A percentile compares a stretch with the other conserved stretches of the same genome.
phyloP scores from a whole-genome alignment of 2,329 filamentous ascomycete species.

The Blastomyces parvus region DNA sequence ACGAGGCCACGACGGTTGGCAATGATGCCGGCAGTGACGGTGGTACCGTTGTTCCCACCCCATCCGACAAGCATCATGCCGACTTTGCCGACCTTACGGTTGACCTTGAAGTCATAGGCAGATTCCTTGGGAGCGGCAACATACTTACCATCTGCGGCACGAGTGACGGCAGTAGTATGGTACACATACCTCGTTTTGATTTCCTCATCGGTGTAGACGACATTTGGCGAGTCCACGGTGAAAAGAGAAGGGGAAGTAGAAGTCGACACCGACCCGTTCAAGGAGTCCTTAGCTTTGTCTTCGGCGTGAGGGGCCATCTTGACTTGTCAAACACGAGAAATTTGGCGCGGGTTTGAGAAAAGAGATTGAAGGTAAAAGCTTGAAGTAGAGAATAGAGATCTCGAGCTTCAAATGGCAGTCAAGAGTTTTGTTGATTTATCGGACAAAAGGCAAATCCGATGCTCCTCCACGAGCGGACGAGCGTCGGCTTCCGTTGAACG shows the following conservation, averaged over 20 bases:
- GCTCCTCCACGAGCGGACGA: conserved; percentile 77
- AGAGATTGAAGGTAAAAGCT: conserved; percentile 38
- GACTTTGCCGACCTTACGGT: conserved; percentile 83
- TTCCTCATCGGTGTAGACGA: conserved; percentile 75
- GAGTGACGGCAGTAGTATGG: conserved; percentile 76
- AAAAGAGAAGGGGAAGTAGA: conserved; percentile 52
- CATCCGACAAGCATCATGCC: conserved; percentile 97
- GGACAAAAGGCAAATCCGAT: conserved; percentile 48
- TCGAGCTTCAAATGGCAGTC: conserved; percentile 12
- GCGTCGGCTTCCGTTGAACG: conserved; percentile 93
- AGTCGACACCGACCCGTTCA: conserved; percentile 43
- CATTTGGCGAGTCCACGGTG: conserved; percentile 83
- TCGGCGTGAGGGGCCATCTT: conserved; percentile 92
- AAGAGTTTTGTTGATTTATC: conserved; percentile 29
- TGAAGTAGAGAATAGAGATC: conserved; percentile 16
- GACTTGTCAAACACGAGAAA: conserved; percentile 24
- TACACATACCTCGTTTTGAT: conserved; percentile 96
- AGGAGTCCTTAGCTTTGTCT: conserved; percentile 42
- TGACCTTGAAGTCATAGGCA: conserved; percentile 93
- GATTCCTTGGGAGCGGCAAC: conserved; percentile 81
- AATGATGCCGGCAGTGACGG: conserved; percentile 92
- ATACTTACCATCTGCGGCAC: conserved; percentile 62
- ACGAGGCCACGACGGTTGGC: conserved; percentile 78
- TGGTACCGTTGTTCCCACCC: conserved; percentile 97
- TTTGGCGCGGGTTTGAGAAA: conserved; percentile 18